Evolutionary conservation across 257 asterid genomes (phyloP).

Genomic region (Petunia secreta): DNA sequence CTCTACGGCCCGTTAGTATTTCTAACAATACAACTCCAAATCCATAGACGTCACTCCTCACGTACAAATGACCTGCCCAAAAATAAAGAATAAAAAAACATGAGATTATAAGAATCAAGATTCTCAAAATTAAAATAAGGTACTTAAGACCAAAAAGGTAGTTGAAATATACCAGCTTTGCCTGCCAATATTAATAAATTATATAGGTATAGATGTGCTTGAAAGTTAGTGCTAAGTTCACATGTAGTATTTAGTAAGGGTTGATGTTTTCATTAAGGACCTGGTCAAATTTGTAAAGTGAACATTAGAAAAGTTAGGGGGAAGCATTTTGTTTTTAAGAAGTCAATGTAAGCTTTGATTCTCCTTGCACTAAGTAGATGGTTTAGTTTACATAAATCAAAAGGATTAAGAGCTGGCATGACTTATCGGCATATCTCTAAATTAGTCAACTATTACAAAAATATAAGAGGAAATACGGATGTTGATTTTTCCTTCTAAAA

Average conservation of each 20-base stretch:
- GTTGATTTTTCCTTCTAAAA: no score
- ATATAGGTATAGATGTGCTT: neutral
- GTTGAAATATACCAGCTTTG: neutral
- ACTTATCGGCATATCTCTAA: no score
- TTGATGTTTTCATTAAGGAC: neutral
- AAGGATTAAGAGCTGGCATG: no score
- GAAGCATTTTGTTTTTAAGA: neutral
- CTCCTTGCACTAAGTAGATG: neutral
- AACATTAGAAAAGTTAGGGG: neutral
- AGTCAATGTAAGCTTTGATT: neutral
- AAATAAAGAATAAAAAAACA: neutral
- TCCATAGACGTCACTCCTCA: conserved; percentile 85
- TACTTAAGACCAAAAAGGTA: neutral
- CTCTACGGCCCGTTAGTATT: conserved; percentile 65
- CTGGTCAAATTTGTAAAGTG: neutral
- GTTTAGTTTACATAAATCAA: neutral
- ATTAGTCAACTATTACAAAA: no score
- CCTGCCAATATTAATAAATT: conserved; percentile 8
- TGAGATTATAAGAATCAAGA: neutral
- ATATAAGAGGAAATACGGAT: no score
- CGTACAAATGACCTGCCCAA: conserved; percentile 74
- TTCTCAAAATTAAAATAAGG: neutral
- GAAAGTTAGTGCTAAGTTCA: neutral
- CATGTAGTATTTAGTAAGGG: neutral
- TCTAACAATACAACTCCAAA: conserved; percentile 82